phyloP scores from a whole-genome alignment of 2,329 filamentous ascomycete genomes.

The Coleophoma crateriformis region DNA sequence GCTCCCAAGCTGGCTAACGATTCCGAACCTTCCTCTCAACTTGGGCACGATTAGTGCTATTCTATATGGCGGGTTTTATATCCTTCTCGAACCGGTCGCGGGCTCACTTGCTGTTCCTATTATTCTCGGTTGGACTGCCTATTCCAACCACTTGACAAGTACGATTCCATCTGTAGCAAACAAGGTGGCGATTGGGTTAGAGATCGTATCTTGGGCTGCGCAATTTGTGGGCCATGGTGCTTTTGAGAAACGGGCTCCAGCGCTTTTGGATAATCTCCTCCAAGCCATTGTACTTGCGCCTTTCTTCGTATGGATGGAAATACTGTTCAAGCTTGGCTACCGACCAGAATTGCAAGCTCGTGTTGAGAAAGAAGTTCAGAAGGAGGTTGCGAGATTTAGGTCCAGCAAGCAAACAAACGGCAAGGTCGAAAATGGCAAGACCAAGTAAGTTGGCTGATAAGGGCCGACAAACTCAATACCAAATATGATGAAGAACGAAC shows the following conservation, averaged over 20 bases:
- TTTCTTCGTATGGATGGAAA: slow-evolving; percentile 95
- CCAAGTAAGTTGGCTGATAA: slow-evolving; percentile 26
- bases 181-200: slow-evolving; percentile 56
- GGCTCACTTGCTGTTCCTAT: slow-evolving; percentile 72
- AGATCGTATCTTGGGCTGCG: slow-evolving; percentile 73
- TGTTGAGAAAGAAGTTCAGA: slow-evolving; percentile 68
- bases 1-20: slow-evolving; percentile 60
- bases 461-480: no score
- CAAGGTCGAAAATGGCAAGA: slow-evolving; percentile 42
- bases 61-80: slow-evolving; percentile 73
- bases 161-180: slow-evolving; percentile 40
- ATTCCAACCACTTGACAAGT: slow-evolving; percentile 65
- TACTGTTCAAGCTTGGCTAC: slow-evolving; percentile 87
- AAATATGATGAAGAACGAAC: no score
- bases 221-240: slow-evolving; percentile 90
- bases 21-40: slow-evolving; percentile 62
- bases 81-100: slow-evolving; percentile 90
- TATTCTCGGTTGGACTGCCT: slow-evolving; percentile 69
- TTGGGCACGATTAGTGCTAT: slow-evolving; percentile 59
- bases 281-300: slow-evolving; percentile 91
- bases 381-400: slow-evolving; percentile 72
- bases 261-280: slow-evolving; percentile 82
- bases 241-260: slow-evolving; percentile 84
- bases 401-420: slow-evolving; percentile 41
- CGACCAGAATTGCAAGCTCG: slow-evolving; percentile 79